Conservation (phyloP, 2,329 filamentous ascomycete species). For the Clarireedia sp. region DNA sequence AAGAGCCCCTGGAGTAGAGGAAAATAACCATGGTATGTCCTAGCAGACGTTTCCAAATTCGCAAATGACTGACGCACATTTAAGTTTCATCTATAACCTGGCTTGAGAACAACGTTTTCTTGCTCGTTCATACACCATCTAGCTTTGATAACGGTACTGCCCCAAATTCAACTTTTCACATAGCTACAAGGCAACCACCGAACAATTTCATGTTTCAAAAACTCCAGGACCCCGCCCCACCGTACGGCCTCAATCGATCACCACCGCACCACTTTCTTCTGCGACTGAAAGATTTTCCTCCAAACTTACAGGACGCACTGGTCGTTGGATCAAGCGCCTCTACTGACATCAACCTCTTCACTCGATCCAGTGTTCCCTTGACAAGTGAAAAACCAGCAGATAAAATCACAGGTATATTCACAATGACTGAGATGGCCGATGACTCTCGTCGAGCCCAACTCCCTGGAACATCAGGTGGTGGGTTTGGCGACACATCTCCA, state of each 20-base stretch:
- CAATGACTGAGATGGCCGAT: conserved; percentile 61
- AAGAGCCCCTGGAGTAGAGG: conserved; percentile 58
- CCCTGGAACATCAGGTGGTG: conserved; percentile 53
- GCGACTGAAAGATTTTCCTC: conserved; percentile 72
- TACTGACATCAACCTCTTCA: conserved; percentile 71
- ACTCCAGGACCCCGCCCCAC: conserved; percentile 64
- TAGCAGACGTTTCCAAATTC: neutral
- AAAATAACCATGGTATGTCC: conserved; percentile 58
- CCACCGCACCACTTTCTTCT: conserved; percentile 71
- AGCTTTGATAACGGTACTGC: conserved; percentile 44
- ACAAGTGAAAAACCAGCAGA: conserved; percentile 51
- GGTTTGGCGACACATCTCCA: conserved; percentile 62
- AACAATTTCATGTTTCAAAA: conserved; percentile 64
- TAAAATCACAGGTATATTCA: conserved; percentile 59
- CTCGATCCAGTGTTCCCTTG: conserved; percentile 62
- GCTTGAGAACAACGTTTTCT: conserved; percentile 81
- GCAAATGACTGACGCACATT: conserved; percentile 19
- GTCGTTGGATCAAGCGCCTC: conserved; percentile 76
- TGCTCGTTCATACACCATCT: conserved; percentile 68
- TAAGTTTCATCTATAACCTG: conserved; percentile 73
- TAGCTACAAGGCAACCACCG: conserved; percentile 60
- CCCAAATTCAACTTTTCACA: conserved; percentile 65
- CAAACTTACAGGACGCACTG: conserved; percentile 71
- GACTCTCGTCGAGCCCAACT: conserved; percentile 70
- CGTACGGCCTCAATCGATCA: conserved; percentile 56